A percentile compares a stretch with the other conserved stretches of the same genome.
Conservation (phyloP, 1,284 basidiomycete species). For the Ustilago lituana region DNA sequence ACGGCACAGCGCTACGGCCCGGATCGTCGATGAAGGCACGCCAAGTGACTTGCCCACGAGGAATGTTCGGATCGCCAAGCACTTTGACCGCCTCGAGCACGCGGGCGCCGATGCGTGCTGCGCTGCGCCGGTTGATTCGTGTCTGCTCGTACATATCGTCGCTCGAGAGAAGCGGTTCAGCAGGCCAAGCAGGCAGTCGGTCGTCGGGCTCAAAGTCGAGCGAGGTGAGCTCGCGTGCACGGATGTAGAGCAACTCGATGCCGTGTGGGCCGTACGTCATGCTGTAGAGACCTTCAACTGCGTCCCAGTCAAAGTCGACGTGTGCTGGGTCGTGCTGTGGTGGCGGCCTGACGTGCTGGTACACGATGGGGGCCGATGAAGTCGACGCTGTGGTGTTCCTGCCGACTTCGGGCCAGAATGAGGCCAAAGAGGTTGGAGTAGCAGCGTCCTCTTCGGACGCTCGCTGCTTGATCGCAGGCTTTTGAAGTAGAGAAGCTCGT, state of each 20-base stretch:
- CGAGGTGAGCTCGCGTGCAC: constrained; percentile 43
- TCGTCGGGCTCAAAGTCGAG: constrained; percentile 48
- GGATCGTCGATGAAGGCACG: constrained; percentile 54
- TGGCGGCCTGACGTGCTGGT: constrained; percentile 22
- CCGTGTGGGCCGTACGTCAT: constrained; percentile 58
- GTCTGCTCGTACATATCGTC: constrained; percentile 49
- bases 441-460: background rate
- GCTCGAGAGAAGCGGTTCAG: constrained; percentile 41
- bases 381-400: background rate
- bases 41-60: constrained; percentile 50
- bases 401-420: constrained; percentile 1
- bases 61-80: constrained; percentile 53
- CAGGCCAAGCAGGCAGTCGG: constrained; percentile 30
- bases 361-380: constrained; percentile 5
- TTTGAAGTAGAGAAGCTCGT: constrained; percentile 9
- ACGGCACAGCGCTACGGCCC: constrained; percentile 29
- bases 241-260: constrained; percentile 52
- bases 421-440: constrained; percentile 8
- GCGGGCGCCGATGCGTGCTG: constrained; percentile 33
- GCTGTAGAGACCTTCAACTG: constrained; percentile 47
- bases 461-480: background rate
- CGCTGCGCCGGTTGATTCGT: constrained; percentile 32
- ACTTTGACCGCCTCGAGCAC: constrained; percentile 55
- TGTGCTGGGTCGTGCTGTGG: constrained; percentile 41
- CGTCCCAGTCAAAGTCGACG: constrained; percentile 49